Conservation (phyloP, 495 filamentous ascomycete species). For the Penicillium maclennaniae region DNA sequence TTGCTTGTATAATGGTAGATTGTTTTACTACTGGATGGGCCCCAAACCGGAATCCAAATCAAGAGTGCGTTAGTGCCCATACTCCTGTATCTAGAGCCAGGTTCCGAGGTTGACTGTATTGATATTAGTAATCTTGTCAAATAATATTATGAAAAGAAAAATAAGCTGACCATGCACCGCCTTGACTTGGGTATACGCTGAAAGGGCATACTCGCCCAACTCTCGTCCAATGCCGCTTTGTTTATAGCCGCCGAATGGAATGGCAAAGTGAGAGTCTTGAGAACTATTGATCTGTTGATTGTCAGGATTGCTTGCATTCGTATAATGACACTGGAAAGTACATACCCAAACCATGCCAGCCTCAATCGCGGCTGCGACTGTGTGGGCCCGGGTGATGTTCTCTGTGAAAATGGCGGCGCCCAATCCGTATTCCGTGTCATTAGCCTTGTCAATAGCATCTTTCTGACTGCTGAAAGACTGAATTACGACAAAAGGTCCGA, state of each 20-base stretch:
- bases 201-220: constrained; percentile 63
- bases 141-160: too few species aligned
- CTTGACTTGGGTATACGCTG: constrained; percentile 75
- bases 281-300: not conserved
- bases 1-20: not conserved
- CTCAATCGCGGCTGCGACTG: constrained; percentile 65
- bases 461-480: constrained; percentile 75
- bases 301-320: too few species aligned
- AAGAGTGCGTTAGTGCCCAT: too few species aligned
- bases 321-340: not conserved
- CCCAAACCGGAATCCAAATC: too few species aligned
- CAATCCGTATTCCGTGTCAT: constrained; percentile 66
- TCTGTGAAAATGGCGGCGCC: constrained; percentile 82
- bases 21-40: not conserved
- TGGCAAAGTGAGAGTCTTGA: constrained; percentile 57
- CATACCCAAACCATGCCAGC: constrained; percentile 48
- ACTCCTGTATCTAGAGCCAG: too few species aligned
- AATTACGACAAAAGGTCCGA: constrained; percentile 81
- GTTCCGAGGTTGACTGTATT: too few species aligned
- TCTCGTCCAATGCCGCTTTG: constrained; percentile 83
- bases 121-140: too few species aligned
- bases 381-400: constrained; percentile 77
- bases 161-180: constrained; percentile 33
- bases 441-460: constrained; percentile 67
- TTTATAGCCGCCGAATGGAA: constrained; percentile 88